Conservation (phyloP, 2,329 filamentous ascomycete genomes). For the Penicillium sp. region DNA sequence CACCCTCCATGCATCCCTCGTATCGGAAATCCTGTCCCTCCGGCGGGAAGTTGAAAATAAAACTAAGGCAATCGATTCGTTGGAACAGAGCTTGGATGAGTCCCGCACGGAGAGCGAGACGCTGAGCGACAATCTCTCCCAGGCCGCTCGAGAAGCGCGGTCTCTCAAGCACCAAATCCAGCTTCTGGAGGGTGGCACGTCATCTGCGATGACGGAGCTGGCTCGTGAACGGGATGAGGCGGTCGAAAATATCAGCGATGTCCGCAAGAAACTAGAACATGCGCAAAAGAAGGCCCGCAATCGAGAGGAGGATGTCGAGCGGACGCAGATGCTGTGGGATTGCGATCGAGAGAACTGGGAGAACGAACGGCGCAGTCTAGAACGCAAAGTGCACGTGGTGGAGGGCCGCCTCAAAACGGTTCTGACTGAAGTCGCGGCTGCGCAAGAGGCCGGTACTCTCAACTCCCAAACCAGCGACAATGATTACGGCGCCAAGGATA, state of each 20-base stretch:
- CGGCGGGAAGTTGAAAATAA: slow-evolving; percentile 90
- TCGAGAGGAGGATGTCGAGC: slow-evolving; percentile 79
- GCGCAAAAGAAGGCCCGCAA: slow-evolving; percentile 72
- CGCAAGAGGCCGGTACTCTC: slow-evolving; percentile 35
- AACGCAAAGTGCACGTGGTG: slow-evolving; percentile 83
- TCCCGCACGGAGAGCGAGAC: slow-evolving; percentile 71
- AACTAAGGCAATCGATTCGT: slow-evolving; percentile 75
- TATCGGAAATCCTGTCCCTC: slow-evolving; percentile 86
- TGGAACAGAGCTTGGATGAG: slow-evolving; percentile 72
- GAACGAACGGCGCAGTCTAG: slow-evolving; percentile 73
- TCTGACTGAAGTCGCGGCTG: slow-evolving; percentile 70
- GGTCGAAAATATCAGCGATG: slow-evolving; percentile 67
- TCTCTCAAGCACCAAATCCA: slow-evolving; percentile 81
- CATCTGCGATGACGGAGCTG: slow-evolving; percentile 79
- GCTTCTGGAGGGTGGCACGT: slow-evolving; percentile 80
- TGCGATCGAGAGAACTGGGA: slow-evolving; percentile 83
- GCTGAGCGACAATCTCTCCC: slow-evolving; percentile 60
- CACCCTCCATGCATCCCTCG: slow-evolving; percentile 87
- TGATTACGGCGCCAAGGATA: slow-evolving; percentile 62
- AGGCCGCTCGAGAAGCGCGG: slow-evolving; percentile 70
- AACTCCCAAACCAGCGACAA: slow-evolving; percentile 52
- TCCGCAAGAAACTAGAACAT: slow-evolving; percentile 71
- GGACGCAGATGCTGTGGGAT: slow-evolving; percentile 75
- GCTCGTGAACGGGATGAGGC: slow-evolving; percentile 83
- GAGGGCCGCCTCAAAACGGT: slow-evolving; percentile 81